These are phyloP conservation scores for Meyerozyma smithsonii DNA, from an alignment of 1,139 yeast species.

Conservation along the genomic window DNA sequence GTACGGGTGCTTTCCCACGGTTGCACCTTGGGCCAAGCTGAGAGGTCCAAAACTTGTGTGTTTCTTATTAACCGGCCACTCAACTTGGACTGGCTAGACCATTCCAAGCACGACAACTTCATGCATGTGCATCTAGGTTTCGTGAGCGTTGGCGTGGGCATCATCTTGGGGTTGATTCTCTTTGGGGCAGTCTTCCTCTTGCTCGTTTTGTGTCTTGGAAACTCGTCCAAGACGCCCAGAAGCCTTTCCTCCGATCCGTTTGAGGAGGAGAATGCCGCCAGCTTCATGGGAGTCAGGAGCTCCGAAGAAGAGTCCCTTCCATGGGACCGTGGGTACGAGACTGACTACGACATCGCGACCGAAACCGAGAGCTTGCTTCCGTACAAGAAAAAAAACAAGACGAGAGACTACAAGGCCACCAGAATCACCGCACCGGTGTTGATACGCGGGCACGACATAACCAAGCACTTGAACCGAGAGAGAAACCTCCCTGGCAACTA, in stretches of 20 bases:
- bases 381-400: slow-evolving; percentile 13
- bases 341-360: slow-evolving; percentile 35
- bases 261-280: slow-evolving; percentile 16
- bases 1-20: slow-evolving; percentile 66
- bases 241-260: not conserved
- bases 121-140: slow-evolving; percentile 60
- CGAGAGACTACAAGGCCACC: slow-evolving; percentile 13
- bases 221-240: slow-evolving; percentile 10
- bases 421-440: slow-evolving; percentile 16
- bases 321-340: slow-evolving; percentile 42
- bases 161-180: slow-evolving; percentile 50
- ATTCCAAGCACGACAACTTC: slow-evolving; percentile 26
- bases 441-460: slow-evolving; percentile 20
- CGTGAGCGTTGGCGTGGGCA: slow-evolving; percentile 62
- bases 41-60: slow-evolving; percentile 45
- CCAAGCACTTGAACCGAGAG: slow-evolving; percentile 26
- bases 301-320: slow-evolving; percentile 21
- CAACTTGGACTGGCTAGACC: slow-evolving; percentile 52
- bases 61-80: slow-evolving; percentile 67
- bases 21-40: slow-evolving; percentile 42
- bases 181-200: slow-evolving; percentile 7
- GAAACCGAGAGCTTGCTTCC: slow-evolving; percentile 34
- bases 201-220: slow-evolving; percentile 23
- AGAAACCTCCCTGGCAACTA: slow-evolving; percentile 29
- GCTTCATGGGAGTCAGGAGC: slow-evolving; percentile 36